Evolutionary conservation across 2,329 filamentous ascomycete species (phyloP), one percentile per base, ranked within the genome.

Genomic region (Raffaelea deltoideospora): DNA sequence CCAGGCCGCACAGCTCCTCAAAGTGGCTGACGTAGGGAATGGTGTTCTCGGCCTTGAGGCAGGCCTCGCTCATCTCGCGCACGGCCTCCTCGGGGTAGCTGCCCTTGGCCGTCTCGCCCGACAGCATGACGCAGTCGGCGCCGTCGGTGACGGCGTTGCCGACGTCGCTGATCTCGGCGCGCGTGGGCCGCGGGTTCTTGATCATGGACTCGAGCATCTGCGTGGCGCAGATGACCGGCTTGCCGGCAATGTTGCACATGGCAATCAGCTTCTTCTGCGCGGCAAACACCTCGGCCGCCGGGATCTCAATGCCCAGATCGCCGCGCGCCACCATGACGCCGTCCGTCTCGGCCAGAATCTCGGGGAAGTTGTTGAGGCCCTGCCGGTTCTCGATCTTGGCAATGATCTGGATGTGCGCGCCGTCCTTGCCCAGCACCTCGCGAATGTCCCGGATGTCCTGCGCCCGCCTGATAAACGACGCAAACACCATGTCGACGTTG

Each of bases 131-230:
- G 65, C 90, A 98, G 73, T 98, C 90, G 43, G 88, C 86, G 53
- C 90, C 90, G 56, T 98, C 90, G 36, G 93, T 84, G 47, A 98
- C 86, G 48, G 90, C 90, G 61, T 98, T 98, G 50, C 90, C 90
- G 44, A 98, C 90, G 56, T 98, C 90, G 55, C 84, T 93, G 58
- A 98, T 93, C 69, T 98, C 90, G 46, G 90, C 90, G 64, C 90
- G 86, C 45, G 90, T 98, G 35, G 90, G 90, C 45, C 90, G 84
- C 48, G 90, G 90, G 72, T 98, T 98, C 74, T 94, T 95, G 63
- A 94, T 98, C 90, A 98, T 98, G 46, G 86, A 94, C 75, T 98
- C 90, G 50, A 98, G 76, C 90, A 98, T 98, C 71, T 98, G 90
- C 29, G 90, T 98, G 42, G 90, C 90, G 64, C 88, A 96, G 59